Conservation (phyloP, 495 filamentous ascomycete genomes). For the Jackrogersella minutella region DNA sequence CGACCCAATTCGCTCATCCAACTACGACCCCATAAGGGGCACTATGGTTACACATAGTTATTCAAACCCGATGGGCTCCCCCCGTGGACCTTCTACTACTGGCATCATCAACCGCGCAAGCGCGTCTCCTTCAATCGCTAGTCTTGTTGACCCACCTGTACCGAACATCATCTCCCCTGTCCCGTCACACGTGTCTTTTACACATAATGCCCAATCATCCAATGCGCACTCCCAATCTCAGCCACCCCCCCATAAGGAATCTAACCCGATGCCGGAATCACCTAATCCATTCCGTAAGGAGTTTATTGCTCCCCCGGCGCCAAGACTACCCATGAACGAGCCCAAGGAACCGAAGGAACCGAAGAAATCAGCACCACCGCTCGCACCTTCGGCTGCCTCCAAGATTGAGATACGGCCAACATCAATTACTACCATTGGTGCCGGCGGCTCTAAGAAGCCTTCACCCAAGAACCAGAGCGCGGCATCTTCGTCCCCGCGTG, state of each 20-base stretch:
- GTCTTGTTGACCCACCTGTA: conserved; percentile 80
- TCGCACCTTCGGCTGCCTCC: conserved; percentile 37
- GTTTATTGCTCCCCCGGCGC: conserved; percentile 44
- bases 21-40: conserved; percentile 65
- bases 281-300: conserved; percentile 46
- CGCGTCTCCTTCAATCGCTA: conserved; percentile 88
- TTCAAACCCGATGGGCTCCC: conserved; percentile 62
- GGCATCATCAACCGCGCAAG: conserved; percentile 70
- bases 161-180: conserved; percentile 56
- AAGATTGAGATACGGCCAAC: conserved; percentile 48
- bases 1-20: conserved; percentile 82
- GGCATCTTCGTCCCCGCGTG: conserved; percentile 51
- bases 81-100: conserved; percentile 56
- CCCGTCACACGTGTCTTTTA: conserved; percentile 54
- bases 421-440: conserved; percentile 53
- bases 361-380: conserved; percentile 46
- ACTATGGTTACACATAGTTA: conserved; percentile 59
- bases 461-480: conserved; percentile 53
- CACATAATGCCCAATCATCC: conserved; percentile 36
- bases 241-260: conserved; percentile 30
- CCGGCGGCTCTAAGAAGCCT: conserved; percentile 46
- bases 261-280: conserved; percentile 41
- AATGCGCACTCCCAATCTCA: conserved; percentile 34
- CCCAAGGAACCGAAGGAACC: conserved; percentile 35
- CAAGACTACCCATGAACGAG: conserved; percentile 47